Percentiles rank a stretch among this genome's conserved stretches.
These are phyloP conservation scores for Plasmodium fragile DNA, from an alignment of 169 alveolate genomes.

Conservation along the genomic window DNA sequence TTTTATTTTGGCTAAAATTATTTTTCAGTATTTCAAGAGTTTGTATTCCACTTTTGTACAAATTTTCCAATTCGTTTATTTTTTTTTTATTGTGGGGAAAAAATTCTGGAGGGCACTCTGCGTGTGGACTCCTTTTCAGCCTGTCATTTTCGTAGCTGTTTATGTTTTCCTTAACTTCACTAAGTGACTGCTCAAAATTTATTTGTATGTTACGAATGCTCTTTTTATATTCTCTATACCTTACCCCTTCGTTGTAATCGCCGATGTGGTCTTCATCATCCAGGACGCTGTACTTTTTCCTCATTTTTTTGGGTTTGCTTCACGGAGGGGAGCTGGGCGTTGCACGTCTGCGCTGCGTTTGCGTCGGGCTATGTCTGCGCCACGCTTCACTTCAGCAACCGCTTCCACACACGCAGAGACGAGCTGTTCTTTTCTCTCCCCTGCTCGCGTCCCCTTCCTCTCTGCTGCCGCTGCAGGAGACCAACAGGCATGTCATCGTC, in stretches of 20 bases:
- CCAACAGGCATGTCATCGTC: neutral
- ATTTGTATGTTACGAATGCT: conserved; percentile 41
- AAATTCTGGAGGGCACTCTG: conserved; percentile 4
- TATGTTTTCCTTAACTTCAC: conserved; percentile 45
- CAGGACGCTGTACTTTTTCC: conserved; percentile 26
- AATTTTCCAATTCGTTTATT: conserved; percentile 46
- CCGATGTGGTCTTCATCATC: conserved; percentile 7
- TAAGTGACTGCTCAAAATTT: conserved; percentile 46
- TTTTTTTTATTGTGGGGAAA: conserved; percentile 35
- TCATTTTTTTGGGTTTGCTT: conserved; percentile 45
- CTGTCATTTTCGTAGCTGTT: conserved; percentile 18
- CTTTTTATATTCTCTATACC: conserved; percentile 65
- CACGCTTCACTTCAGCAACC: neutral
- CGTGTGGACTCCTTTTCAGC: conserved; percentile 15
- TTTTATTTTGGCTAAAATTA: conserved; percentile 56
- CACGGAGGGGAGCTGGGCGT: neutral
- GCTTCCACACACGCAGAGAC: neutral
- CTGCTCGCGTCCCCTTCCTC: neutral
- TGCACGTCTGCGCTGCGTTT: neutral
- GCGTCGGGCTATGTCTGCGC: neutral
- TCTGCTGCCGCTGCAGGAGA: neutral
- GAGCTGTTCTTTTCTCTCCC: neutral
- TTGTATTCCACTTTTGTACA: conserved; percentile 55
- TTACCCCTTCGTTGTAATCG: conserved; percentile 18
- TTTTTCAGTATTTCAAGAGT: conserved; percentile 38